A percentile compares a stretch with the other conserved stretches of the same genome.
These are phyloP conservation scores for Auricularia sp. DNA, from an alignment of 768 basidiomycete species.

Conservation along the genomic window DNA sequence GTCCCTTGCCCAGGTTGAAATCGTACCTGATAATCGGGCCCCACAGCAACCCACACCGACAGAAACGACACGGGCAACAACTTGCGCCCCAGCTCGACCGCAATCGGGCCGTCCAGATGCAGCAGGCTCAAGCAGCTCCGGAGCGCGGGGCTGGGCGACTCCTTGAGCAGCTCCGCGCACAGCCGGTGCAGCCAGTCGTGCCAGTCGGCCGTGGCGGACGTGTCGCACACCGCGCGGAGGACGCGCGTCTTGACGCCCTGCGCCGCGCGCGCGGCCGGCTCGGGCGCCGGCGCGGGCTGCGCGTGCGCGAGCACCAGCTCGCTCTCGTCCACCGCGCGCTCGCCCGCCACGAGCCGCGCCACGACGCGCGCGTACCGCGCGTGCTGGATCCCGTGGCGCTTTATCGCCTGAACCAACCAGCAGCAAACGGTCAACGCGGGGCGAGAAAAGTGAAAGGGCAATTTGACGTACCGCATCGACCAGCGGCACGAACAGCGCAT, in stretches of 20 bases:
- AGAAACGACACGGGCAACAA: not conserved
- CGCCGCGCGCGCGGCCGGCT: too few species aligned
- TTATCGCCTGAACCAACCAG: too few species aligned
- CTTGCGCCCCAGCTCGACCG: conserved; percentile 44
- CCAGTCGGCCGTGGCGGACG: conserved; percentile 78
- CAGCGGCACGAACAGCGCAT: conserved; percentile 40
- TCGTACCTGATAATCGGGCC: conserved; percentile 34
- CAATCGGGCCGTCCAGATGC: conserved; percentile 61
- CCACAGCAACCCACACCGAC: conserved; percentile 39
- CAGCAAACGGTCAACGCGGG: too few species aligned
- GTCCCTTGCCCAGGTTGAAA: too few species aligned
- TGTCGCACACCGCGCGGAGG: conserved; percentile 63
- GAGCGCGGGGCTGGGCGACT: conserved; percentile 95
- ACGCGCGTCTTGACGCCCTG: not conserved
- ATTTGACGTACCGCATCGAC: conserved; percentile 37
- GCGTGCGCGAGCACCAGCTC: not conserved
- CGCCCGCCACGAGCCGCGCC: not conserved
- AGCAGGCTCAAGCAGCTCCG: conserved; percentile 92
- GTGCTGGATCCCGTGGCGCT: not conserved
- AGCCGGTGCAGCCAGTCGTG: conserved; percentile 89
- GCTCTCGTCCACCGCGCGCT: not conserved
- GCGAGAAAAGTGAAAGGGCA: too few species aligned
- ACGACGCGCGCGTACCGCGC: not conserved
- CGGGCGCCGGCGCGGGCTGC: too few species aligned
- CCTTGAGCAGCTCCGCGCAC: conserved; percentile 92